Evolutionary conservation across 2,329 filamentous ascomycete genomes (phyloP).

Genomic region (Diaporthe aspalathi): DNA sequence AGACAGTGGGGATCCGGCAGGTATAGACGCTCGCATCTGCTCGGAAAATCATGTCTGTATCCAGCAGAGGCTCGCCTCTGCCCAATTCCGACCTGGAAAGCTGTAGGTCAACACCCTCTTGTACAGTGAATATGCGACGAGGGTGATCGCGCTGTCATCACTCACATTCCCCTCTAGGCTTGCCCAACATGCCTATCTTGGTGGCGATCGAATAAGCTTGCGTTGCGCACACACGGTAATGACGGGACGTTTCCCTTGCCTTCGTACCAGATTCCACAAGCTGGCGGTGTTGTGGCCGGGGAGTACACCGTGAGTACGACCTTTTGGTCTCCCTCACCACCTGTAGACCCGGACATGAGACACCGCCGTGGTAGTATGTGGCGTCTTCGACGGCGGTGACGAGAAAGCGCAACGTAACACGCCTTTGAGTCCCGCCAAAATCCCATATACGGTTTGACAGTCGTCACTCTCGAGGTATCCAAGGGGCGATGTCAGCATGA

Average conservation of each 20-base stretch:
- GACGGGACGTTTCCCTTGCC: neutral
- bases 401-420: too few relatives aligned
- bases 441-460: too few relatives aligned
- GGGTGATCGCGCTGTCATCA: neutral
- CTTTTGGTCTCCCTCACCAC: neutral
- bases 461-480: too few relatives aligned
- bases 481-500: neutral
- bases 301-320: neutral
- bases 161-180: neutral
- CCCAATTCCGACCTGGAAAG: too few relatives aligned
- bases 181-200: neutral
- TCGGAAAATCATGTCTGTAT: too few relatives aligned
- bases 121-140: neutral
- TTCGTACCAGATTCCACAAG: neutral
- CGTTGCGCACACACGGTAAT: neutral
- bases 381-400: neutral
- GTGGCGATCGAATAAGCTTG: neutral
- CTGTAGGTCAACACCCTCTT: too few relatives aligned
- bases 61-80: too few relatives aligned
- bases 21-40: too few relatives aligned
- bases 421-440: too few relatives aligned
- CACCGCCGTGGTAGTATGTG: constrained; percentile 4
- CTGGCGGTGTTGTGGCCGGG: neutral
- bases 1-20: too few relatives aligned
- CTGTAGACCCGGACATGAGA: neutral